These are phyloP conservation scores for Rhododendron simsii DNA, from an alignment of 148 eudicot species.

Conservation along the genomic window DNA sequence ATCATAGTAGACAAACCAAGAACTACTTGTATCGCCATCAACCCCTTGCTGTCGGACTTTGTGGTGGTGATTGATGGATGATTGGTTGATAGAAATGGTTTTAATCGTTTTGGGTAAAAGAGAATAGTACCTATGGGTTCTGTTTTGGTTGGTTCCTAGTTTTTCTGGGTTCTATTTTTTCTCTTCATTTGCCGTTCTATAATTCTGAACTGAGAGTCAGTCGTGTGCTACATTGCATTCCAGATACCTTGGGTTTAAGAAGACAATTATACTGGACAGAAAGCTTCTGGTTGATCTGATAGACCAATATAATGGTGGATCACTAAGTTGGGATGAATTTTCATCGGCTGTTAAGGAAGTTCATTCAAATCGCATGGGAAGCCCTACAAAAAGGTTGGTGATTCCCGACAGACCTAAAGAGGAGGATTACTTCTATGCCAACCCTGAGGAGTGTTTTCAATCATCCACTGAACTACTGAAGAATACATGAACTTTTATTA, in stretches of 20 bases:
- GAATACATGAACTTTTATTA: slow-evolving; percentile 13
- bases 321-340: slow-evolving; percentile 86
- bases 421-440: slow-evolving; percentile 91
- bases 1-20: neutral
- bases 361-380: slow-evolving; percentile 79
- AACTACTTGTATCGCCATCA: neutral
- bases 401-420: slow-evolving; percentile 95
- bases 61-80: neutral
- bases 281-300: slow-evolving; percentile 75
- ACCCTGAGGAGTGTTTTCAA: slow-evolving; percentile 85
- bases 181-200: neutral
- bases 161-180: neutral
- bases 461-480: slow-evolving; percentile 31
- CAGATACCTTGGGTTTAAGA: slow-evolving; percentile 90
- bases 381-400: slow-evolving; percentile 59
- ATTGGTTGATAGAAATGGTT: neutral
- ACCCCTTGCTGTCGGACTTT: neutral
- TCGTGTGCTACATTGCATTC: slow-evolving; percentile 11
- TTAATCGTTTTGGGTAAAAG: neutral
- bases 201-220: neutral
- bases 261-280: slow-evolving; percentile 77
- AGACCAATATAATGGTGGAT: slow-evolving; percentile 68
- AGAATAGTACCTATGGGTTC: neutral
- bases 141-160: neutral
- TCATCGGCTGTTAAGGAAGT: slow-evolving; percentile 70